Evolutionary conservation across 2,329 filamentous ascomycete genomes (phyloP).

Genomic region (Malbranchea zuffiana): DNA sequence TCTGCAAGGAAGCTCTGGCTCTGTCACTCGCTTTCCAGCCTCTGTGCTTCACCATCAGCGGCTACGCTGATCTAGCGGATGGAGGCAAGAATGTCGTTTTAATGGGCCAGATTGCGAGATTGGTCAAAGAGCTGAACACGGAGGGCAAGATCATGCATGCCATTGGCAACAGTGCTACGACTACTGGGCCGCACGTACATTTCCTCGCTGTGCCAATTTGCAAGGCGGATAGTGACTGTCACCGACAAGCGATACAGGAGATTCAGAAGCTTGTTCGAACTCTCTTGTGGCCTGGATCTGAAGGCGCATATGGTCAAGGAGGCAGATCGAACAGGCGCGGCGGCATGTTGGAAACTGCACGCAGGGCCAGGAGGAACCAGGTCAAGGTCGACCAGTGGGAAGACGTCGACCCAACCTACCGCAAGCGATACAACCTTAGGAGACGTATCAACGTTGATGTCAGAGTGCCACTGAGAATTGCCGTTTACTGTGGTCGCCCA

Average conservation of each 20-base stretch:
- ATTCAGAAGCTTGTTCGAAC: constrained; percentile 6
- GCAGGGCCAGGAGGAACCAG: neutral
- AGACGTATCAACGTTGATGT: neutral
- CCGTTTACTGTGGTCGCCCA: constrained; percentile 16
- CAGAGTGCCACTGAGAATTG: constrained; percentile 12
- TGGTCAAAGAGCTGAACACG: constrained; percentile 10
- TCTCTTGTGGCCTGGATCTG: neutral
- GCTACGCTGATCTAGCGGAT: constrained; percentile 11
- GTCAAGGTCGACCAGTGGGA: constrained; percentile 4
- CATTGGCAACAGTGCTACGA: constrained; percentile 10
- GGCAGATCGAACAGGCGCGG: neutral
- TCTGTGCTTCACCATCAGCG: constrained; percentile 13
- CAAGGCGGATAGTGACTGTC: constrained; percentile 8
- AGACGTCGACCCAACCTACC: neutral
- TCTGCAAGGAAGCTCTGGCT: constrained; percentile 6
- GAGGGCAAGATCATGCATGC: constrained; percentile 10
- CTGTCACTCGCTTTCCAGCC: constrained; percentile 10
- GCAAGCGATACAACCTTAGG: neutral
- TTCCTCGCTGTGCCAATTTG: constrained; percentile 14
- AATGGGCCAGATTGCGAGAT: constrained; percentile 12
- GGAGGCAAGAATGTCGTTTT: constrained; percentile 10
- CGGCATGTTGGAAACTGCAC: neutral
- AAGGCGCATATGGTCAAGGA: neutral
- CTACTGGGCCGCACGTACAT: constrained; percentile 10
- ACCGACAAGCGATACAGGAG: constrained; percentile 2